Evolutionary conservation across 2,329 filamentous ascomycete genomes (phyloP).

Genomic region (Hymenoscyphus occultus): DNA sequence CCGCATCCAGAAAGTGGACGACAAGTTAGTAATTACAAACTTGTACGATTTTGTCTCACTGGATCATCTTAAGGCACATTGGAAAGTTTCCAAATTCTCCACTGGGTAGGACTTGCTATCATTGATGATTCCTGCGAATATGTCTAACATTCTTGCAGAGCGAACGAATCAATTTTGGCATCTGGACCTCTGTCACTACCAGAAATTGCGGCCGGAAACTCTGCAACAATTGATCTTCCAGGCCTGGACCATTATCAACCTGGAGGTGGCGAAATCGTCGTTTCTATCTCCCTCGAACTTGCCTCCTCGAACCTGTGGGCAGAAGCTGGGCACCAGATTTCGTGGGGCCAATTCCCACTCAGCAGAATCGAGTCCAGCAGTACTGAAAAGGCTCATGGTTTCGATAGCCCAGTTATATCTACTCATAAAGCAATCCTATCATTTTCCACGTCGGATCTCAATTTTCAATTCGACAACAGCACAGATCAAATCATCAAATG

Average conservation of each 20-base stretch:
- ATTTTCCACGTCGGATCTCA: slow-evolving; percentile 7
- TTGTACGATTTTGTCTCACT: slow-evolving; percentile 53
- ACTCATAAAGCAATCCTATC: not conserved
- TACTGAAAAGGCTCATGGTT: slow-evolving; percentile 11
- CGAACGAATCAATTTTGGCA: slow-evolving; percentile 1
- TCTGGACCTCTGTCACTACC: slow-evolving; percentile 9
- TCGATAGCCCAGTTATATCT: slow-evolving; percentile 36
- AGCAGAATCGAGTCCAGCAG: slow-evolving; percentile 19
- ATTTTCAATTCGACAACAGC: slow-evolving; percentile 11
- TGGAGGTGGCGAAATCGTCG: slow-evolving; percentile 1
- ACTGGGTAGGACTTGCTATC: slow-evolving; percentile 5
- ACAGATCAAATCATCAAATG: slow-evolving; percentile 11
- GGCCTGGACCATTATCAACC: slow-evolving; percentile 45
- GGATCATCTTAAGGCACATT: slow-evolving; percentile 43
- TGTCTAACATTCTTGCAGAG: not conserved
- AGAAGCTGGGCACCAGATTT: slow-evolving; percentile 50
- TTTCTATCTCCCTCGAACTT: slow-evolving; percentile 10
- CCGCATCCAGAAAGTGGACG: slow-evolving; percentile 11
- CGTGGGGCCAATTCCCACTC: slow-evolving; percentile 51
- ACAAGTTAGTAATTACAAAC: slow-evolving; percentile 40
- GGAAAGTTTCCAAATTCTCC: slow-evolving; percentile 8
- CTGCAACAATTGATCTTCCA: slow-evolving; percentile 35
- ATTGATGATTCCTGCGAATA: not conserved
- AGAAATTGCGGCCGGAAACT: slow-evolving; percentile 8
- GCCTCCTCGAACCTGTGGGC: slow-evolving; percentile 50